A percentile compares a stretch with the other conserved stretches of the same genome.
Conservation (phyloP, 2,329 filamentous ascomycete genomes). For the Fusarium torreyae region DNA sequence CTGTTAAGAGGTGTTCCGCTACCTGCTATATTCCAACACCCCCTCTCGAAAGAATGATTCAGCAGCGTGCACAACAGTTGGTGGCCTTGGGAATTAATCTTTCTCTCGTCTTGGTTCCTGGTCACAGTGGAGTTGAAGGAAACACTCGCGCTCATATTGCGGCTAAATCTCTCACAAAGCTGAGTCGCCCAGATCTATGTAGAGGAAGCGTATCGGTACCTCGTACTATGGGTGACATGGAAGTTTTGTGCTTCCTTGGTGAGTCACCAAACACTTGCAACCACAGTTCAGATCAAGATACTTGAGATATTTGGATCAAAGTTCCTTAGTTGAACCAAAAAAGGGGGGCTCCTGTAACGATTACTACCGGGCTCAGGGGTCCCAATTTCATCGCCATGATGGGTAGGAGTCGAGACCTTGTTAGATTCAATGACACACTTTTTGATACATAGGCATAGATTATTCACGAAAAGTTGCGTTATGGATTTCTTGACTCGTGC, state of each 20-base stretch:
- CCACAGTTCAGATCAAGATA: no score
- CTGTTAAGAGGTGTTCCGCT: background rate
- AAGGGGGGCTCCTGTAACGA: no score
- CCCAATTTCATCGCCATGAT: no score
- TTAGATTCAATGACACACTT: no score
- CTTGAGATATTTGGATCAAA: no score
- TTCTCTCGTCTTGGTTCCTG: slow-evolving; percentile 2
- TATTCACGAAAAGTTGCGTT: no score
- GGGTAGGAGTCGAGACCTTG: no score
- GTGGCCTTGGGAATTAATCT: slow-evolving; percentile 3
- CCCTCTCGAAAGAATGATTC: background rate
- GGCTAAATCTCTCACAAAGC: background rate
- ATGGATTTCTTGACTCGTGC: no score
- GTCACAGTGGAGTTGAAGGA: slow-evolving; percentile 8
- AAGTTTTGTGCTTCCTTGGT: background rate
- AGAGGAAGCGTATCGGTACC: slow-evolving; percentile 5
- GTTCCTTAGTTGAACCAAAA: no score
- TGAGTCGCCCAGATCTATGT: background rate
- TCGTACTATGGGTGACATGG: slow-evolving; percentile 1
- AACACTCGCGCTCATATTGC: slow-evolving; percentile 1
- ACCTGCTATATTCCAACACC: background rate
- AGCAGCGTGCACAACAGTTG: background rate
- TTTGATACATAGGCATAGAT: no score
- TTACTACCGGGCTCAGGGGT: no score
- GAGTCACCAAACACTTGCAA: background rate